Evolutionary conservation across 768 basidiomycete species (phyloP).

Genomic region (Termitomyces sp.): DNA sequence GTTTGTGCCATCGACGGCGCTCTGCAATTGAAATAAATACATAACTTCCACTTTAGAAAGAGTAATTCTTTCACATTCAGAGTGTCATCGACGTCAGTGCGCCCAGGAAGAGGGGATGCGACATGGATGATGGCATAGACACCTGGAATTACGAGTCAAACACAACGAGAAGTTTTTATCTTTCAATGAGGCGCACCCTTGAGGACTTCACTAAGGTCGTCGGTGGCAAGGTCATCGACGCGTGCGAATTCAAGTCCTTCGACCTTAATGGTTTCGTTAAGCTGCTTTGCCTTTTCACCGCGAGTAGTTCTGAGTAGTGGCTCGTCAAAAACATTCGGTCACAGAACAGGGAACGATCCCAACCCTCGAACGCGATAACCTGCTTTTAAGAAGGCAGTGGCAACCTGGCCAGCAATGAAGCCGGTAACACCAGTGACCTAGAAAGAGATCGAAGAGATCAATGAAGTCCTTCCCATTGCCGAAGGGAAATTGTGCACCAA

Average conservation of each 20-base stretch:
- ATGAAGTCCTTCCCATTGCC: neutral
- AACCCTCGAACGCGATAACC: conserved; percentile 38
- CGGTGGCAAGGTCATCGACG: conserved; percentile 15
- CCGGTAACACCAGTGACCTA: conserved; percentile 37
- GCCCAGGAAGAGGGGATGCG: conserved; percentile 23
- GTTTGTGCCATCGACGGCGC: conserved; percentile 22
- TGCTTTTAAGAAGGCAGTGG: conserved; percentile 22
- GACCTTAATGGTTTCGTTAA: conserved; percentile 17
- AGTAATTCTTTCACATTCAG: conserved; percentile 11
- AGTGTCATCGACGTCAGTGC: conserved; percentile 15
- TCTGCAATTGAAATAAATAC: conserved; percentile 7
- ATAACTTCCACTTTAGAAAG: neutral
- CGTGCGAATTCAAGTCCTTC: conserved; percentile 23
- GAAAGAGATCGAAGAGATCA: neutral
- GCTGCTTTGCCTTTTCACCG: conserved; percentile 21
- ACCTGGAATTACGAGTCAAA: conserved; percentile 14
- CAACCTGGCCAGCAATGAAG: conserved; percentile 35
- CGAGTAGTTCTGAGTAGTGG: conserved; percentile 24
- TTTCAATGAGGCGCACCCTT: conserved; percentile 10
- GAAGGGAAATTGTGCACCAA: conserved; percentile 9
- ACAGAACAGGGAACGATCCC: neutral
- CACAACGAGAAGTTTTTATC: too few species aligned
- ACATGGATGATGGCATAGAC: conserved; percentile 36
- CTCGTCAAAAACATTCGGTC: neutral
- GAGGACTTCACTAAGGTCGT: conserved; percentile 12